Evolutionary conservation across 805 yeast genomes (phyloP).

Genomic region (Nakazawaea siamensis): DNA sequence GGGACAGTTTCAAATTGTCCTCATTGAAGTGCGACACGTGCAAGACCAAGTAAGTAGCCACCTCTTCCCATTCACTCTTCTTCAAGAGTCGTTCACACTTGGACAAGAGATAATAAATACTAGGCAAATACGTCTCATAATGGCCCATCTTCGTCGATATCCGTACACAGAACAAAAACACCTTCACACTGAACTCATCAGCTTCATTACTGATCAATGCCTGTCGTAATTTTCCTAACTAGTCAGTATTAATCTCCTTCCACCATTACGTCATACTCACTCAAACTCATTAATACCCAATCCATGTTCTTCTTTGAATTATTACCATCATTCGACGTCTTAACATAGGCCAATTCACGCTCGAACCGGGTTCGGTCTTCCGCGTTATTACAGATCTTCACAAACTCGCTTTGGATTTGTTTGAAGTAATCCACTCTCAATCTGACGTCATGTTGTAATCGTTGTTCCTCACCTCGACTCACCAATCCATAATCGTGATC

Average conservation of each 20-base stretch:
- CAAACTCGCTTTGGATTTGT: constrained; percentile 24
- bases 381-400: constrained; percentile 23
- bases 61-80: constrained; percentile 27
- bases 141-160: constrained; percentile 37
- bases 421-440: constrained; percentile 34
- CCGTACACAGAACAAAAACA: constrained; percentile 39
- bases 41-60: constrained; percentile 32
- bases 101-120: constrained; percentile 33
- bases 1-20: constrained; percentile 24
- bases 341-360: constrained; percentile 10
- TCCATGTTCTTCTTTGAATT: constrained; percentile 15
- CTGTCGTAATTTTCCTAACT: constrained; percentile 43
- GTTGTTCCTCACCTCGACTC: constrained; percentile 51
- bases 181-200: constrained; percentile 32
- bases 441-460: constrained; percentile 34
- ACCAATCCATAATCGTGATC: constrained; percentile 38
- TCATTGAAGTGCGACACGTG: constrained; percentile 36
- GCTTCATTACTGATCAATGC: constrained; percentile 34
- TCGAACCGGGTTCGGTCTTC: constrained; percentile 9
- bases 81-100: constrained; percentile 16
- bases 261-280: constrained; percentile 5
- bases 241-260: too few relatives aligned
- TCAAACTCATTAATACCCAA: constrained; percentile 26
- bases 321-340: neutral
- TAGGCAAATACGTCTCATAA: constrained; percentile 47